Evolutionary conservation across 2,329 filamentous ascomycete species (phyloP).

Genomic region (Fusarium pseudonygamai): DNA sequence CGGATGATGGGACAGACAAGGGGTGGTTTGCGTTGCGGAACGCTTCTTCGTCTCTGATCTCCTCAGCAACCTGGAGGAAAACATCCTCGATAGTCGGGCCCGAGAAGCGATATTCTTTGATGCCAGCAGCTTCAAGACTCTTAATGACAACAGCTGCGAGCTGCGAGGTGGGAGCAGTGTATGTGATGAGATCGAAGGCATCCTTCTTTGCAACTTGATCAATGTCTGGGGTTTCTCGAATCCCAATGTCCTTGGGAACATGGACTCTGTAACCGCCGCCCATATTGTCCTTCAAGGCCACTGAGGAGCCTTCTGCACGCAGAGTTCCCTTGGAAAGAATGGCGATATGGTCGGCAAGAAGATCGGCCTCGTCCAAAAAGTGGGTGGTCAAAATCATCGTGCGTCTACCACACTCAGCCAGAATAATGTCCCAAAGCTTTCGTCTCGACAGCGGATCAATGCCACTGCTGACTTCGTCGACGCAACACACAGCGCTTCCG

Average conservation of each 20-base stretch:
- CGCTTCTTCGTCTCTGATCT: slow-evolving; percentile 68
- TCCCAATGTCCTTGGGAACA: slow-evolving; percentile 67
- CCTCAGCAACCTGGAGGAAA: slow-evolving; percentile 86
- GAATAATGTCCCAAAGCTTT: slow-evolving; percentile 93
- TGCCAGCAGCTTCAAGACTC: slow-evolving; percentile 70
- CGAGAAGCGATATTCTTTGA: slow-evolving; percentile 84
- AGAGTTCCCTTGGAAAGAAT: slow-evolving; percentile 87
- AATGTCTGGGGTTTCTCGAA: slow-evolving; percentile 60
- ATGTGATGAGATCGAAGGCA: slow-evolving; percentile 77
- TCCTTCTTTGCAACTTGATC: slow-evolving; percentile 65
- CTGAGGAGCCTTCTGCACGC: slow-evolving; percentile 84
- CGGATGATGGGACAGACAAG: slow-evolving; percentile 28
- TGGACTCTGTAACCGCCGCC: slow-evolving; percentile 88
- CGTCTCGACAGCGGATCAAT: slow-evolving; percentile 86
- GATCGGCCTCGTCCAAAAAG: slow-evolving; percentile 91
- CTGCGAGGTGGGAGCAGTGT: slow-evolving; percentile 74
- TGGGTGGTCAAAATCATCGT: slow-evolving; percentile 92
- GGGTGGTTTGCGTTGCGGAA: slow-evolving; percentile 39
- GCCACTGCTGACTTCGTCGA: slow-evolving; percentile 91
- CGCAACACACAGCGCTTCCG: slow-evolving; percentile 85
- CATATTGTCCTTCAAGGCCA: slow-evolving; percentile 82
- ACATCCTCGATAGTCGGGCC: slow-evolving; percentile 94
- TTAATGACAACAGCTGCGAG: slow-evolving; percentile 77
- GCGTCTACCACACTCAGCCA: slow-evolving; percentile 81
- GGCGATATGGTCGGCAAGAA: slow-evolving; percentile 87